Base-by-base conservation (phyloP, 805 yeast species). In the Lipomyces sp. region DNA sequence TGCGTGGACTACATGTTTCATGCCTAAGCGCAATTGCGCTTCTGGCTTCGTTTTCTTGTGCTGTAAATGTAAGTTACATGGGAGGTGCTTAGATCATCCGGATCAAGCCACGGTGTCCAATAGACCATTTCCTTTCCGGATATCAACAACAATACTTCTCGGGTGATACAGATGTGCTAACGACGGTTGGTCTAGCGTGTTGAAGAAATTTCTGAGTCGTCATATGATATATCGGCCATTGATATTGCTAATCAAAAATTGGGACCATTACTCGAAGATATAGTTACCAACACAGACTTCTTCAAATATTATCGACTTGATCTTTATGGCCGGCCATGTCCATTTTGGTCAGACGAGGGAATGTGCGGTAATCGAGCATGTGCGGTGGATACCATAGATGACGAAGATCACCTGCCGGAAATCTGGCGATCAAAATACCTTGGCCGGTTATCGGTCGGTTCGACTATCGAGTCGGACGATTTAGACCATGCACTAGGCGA, bases 311-410 rank as follows among this genome's bases (percentile, higher is more conserved):
- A 91, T 81, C 88, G 92, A 76, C 83, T 95, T 63, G 92, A 95
- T 74, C 81, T 95, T 64, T 91, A 87, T 77, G 79, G 75, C 34
- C 73, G 74, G 11, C 73, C 88, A 84, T 92, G 99, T 77, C 94
- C 96, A 34, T 92, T 90, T 76, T 90, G 91, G 92, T 86, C 86
- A 71, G 92, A 87, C 72, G 86, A 82, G 73, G 83, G 83, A 58
- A 96, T 93, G 54, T 92, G 98, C 76, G 90, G 92, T 68, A 90
- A 92, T 74, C 83, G 90, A 69, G 88, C 91, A 64, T 92, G 98
- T 79, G 96, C 97, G 0, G 96, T 92, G 53, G 97, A 92, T 75
- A 85, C 91, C 1, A 84, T 90, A 11, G 90, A 87, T 60, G 90
- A 89, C 71, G 89, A 89, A 83, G 83, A 83, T 70, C 86, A 87